phyloP scores from a whole-genome alignment of 2,329 filamentous ascomycete species.

The Aschersonia sp. region DNA sequence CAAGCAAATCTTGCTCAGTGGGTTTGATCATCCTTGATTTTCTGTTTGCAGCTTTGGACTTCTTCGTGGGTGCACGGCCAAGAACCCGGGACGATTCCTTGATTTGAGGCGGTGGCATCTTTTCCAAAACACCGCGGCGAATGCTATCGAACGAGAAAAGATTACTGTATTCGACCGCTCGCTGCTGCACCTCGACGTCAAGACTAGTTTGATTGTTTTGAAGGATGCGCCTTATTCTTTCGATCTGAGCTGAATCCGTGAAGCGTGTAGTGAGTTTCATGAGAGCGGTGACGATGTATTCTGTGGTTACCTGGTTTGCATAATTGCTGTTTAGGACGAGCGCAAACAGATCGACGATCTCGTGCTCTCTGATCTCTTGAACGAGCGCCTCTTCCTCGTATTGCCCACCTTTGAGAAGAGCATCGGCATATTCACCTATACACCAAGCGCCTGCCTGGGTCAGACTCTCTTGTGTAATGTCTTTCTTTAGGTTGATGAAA shows the following conservation, averaged over 20 bases:
- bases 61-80: constrained; percentile 56
- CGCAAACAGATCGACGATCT: constrained; percentile 84
- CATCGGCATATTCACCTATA: constrained; percentile 92
- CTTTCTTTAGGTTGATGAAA: constrained; percentile 79
- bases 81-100: constrained; percentile 87
- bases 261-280: constrained; percentile 92
- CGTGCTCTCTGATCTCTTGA: constrained; percentile 64
- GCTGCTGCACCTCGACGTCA: constrained; percentile 90
- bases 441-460: constrained; percentile 93
- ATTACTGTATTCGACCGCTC: constrained; percentile 88
- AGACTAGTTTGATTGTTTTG: constrained; percentile 69
- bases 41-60: constrained; percentile 55
- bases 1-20: constrained; percentile 81
- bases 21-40: constrained; percentile 67
- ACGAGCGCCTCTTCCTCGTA: constrained; percentile 92
- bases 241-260: constrained; percentile 69
- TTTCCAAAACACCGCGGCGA: constrained; percentile 79
- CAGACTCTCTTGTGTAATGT: constrained; percentile 93
- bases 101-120: constrained; percentile 96
- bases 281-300: constrained; percentile 89
- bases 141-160: constrained; percentile 85
- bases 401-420: constrained; percentile 73
- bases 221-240: constrained; percentile 68
- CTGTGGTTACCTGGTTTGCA: constrained; percentile 75
- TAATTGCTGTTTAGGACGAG: constrained; percentile 92